Base-by-base conservation (phyloP, 257 asterid species). In the Solanum phureja region DNA sequence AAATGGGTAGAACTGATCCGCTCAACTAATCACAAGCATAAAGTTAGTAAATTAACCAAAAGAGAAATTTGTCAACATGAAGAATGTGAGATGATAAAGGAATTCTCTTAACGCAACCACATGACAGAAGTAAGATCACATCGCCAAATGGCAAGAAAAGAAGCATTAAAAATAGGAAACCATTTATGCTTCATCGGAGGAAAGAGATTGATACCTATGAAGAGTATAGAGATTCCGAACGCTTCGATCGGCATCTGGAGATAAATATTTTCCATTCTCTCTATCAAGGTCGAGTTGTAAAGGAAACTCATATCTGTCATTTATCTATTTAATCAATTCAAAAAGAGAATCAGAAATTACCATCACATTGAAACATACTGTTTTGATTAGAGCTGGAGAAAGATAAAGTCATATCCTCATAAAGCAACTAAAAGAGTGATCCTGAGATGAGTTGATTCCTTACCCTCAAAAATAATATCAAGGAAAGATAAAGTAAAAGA, bases 221-320 rank as follows among this genome's bases (percentile, higher is more conserved):
- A 96, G 98, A 79, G 93, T 94, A 92, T 95, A 95, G 84, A 94
- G 94, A 90, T 96, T 95, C 88, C 96, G 93, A 68, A 94, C 94
- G 75, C 96, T 91, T 90, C 92, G 92, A 92, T 96, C 98, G 60
- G 98, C 95, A 12, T 96, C 97, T 46, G 98, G 98, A 56, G 98
- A 93, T 27, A 96, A 91, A 89, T 96, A 96, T 72, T 95, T 96
- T 60, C 98, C 95, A 89, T 93, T 88, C 90, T 95, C 98, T 91
- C 95, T 92, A 89, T 96, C 99, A 83, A 96, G 98, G 90, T 96
- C 98, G 90, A 96, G 98, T 93, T 95, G 92, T 93, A 94, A 91
- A 29, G 98, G 99, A 88, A 96, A 96, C 92, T 95, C 98, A 89
- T 96, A 96, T 21, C 98, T 93, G 88, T 95, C 98, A 90, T 96